Percentiles rank a stretch among this genome's conserved stretches.
These are phyloP conservation scores for Endothia cerciana DNA, from an alignment of 2,329 filamentous ascomycete genomes.

Conservation along the genomic window DNA sequence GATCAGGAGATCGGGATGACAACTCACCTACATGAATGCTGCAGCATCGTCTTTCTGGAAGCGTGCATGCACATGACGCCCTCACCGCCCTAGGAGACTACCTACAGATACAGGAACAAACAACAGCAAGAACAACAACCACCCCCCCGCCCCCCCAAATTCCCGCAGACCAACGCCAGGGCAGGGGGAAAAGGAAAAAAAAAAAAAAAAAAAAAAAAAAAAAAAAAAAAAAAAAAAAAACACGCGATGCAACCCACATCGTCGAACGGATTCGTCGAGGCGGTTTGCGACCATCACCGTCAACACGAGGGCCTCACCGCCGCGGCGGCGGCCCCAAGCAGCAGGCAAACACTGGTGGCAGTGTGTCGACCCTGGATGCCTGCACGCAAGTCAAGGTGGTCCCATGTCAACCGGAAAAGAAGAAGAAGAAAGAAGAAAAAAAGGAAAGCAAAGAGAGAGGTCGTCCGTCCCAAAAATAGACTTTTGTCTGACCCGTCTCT, in stretches of 20 bases:
- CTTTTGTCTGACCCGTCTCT: constrained; percentile 2
- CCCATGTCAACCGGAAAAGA: not conserved
- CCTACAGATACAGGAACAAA: no score
- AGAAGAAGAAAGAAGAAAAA: not conserved
- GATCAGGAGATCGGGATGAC: constrained; percentile 14
- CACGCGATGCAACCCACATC: not conserved
- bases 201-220: not conserved
- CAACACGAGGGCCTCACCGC: constrained; percentile 2
- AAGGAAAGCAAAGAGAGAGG: not conserved
- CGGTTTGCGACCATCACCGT: not conserved
- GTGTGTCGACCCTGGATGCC: not conserved
- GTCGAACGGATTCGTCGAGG: not conserved
- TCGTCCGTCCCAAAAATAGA: constrained; percentile 14
- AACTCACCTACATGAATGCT: constrained; percentile 11
- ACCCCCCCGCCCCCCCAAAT: no score
- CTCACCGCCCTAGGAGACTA: no score
- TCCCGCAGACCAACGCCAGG: no score
- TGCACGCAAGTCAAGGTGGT: no score
- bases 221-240: not conserved
- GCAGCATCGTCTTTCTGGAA: constrained; percentile 4
- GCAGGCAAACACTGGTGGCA: not conserved
- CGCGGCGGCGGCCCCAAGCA: not conserved
- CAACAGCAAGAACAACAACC: no score
- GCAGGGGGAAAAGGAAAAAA: no score
- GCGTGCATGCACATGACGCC: not conserved